Conservation (phyloP, 2,329 filamentous ascomycete species). For the Diplodia seriata region DNA sequence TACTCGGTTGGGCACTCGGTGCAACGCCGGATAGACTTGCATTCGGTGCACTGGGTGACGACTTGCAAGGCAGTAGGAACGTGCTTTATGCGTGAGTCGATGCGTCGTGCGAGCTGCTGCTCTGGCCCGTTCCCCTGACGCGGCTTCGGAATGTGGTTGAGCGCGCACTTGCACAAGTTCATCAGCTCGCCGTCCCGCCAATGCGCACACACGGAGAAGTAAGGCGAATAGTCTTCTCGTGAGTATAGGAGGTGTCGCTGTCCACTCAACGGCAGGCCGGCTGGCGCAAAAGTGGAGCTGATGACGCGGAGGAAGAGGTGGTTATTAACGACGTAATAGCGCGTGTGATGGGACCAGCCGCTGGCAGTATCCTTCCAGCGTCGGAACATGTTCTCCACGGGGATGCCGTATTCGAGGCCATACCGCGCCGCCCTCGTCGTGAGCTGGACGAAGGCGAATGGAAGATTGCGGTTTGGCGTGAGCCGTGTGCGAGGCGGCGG, state of each 20-base stretch:
- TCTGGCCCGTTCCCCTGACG: conserved; percentile 39
- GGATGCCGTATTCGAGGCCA: conserved; percentile 57
- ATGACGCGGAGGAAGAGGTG: conserved; percentile 65
- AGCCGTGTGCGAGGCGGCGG: conserved; percentile 58
- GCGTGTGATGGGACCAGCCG: conserved; percentile 62
- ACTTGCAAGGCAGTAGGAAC: conserved; percentile 42
- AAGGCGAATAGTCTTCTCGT: conserved; percentile 63
- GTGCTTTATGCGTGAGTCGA: conserved; percentile 39
- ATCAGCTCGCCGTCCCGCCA: conserved; percentile 68
- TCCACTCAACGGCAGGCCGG: conserved; percentile 59
- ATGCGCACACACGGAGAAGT: conserved; percentile 68
- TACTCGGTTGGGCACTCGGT: conserved; percentile 69
- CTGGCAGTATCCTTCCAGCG: conserved; percentile 61
- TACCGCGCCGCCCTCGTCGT: conserved; percentile 58
- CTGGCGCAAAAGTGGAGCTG: conserved; percentile 60
- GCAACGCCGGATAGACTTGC: conserved; percentile 66
- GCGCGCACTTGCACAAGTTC: conserved; percentile 66
- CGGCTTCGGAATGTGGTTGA: conserved; percentile 62
- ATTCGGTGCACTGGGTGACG: conserved; percentile 60
- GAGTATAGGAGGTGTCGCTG: conserved; percentile 65
- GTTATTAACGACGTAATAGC: conserved; percentile 59
- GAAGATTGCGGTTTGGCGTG: conserved; percentile 61
- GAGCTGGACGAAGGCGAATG: conserved; percentile 67
- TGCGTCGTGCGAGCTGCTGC: conserved; percentile 51
- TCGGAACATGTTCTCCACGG: conserved; percentile 55